Percentiles rank a stretch among this genome's conserved stretches.
phyloP scores from a whole-genome alignment of 2,329 filamentous ascomycete species.

The Pleurostoma richardsiae region DNA sequence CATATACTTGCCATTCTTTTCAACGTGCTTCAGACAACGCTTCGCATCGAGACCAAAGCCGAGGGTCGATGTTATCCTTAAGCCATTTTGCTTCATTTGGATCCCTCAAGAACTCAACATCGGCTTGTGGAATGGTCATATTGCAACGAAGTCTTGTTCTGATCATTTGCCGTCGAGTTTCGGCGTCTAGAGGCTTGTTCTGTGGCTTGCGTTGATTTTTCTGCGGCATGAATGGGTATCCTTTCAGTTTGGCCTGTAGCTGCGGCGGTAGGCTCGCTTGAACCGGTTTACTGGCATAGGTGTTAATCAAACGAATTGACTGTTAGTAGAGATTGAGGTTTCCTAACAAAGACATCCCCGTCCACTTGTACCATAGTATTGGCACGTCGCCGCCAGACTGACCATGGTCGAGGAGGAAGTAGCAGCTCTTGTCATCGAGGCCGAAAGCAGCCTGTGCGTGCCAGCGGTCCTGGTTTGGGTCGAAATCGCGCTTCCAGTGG shows the following conservation, averaged over 20 bases:
- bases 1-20: no score
- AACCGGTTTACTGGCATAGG: background rate
- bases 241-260: background rate
- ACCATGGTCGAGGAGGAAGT: slow-evolving; percentile 13
- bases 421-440: slow-evolving; percentile 8
- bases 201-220: slow-evolving; percentile 1
- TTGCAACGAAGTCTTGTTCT: background rate
- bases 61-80: slow-evolving; percentile 1
- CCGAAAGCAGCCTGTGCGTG: slow-evolving; percentile 8
- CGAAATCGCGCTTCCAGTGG: slow-evolving; percentile 12
- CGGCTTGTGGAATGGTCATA: background rate
- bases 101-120: slow-evolving; percentile 1
- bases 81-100: slow-evolving; percentile 3
- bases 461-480: slow-evolving; percentile 9
- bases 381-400: slow-evolving; percentile 6
- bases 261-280: background rate
- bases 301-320: background rate
- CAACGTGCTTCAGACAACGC: no score
- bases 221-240: background rate
- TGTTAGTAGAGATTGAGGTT: background rate
- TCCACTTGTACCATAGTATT: slow-evolving; percentile 13
- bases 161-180: slow-evolving; percentile 1
- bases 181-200: background rate
- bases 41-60: background rate
- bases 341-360: slow-evolving; percentile 5